Evolutionary conservation across 768 basidiomycete genomes (phyloP).

Genomic region (Artomyces pyxidatus): DNA sequence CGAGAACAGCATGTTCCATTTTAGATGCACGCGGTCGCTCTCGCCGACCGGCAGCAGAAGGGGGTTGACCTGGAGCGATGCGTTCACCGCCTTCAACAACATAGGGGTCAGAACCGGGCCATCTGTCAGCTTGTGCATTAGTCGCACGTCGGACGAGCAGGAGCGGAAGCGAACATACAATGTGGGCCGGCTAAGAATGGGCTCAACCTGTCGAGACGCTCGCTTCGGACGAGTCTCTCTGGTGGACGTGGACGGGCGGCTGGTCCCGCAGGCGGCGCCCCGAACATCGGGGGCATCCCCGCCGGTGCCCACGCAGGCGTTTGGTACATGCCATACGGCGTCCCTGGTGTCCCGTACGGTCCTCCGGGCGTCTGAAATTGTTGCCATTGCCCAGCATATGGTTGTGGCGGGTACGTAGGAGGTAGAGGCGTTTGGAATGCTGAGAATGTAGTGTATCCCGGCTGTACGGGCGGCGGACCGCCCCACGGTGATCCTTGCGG

Average conservation of each 20-base stretch:
- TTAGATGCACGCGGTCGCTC: conserved; percentile 42
- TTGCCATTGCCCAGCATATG: neutral
- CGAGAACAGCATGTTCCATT: conserved; percentile 70
- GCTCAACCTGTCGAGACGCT: conserved; percentile 25
- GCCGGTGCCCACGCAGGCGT: conserved; percentile 1
- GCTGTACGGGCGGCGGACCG: neutral
- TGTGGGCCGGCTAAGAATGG: conserved; percentile 33
- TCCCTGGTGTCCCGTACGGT: conserved; percentile 22
- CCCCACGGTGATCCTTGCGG: conserved; percentile 4
- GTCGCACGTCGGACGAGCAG: conserved; percentile 1
- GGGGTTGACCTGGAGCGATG: conserved; percentile 48
- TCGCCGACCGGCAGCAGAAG: conserved; percentile 40
- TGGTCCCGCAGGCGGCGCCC: conserved; percentile 13
- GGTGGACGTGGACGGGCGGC: conserved; percentile 18
- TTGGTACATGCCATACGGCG: conserved; percentile 6
- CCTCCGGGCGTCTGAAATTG: conserved; percentile 12
- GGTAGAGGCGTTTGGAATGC: neutral
- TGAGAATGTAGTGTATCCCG: neutral
- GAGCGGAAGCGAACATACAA: conserved; percentile 27
- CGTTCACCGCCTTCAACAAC: conserved; percentile 40
- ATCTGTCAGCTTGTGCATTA: conserved; percentile 30
- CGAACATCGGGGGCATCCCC: conserved; percentile 8
- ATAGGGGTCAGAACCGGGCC: conserved; percentile 66
- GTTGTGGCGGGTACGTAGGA: neutral
- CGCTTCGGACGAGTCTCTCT: conserved; percentile 21